Evolutionary conservation across 192 early-diverging fungal genomes (phyloP).

Genomic region (Podila epicladia): DNA sequence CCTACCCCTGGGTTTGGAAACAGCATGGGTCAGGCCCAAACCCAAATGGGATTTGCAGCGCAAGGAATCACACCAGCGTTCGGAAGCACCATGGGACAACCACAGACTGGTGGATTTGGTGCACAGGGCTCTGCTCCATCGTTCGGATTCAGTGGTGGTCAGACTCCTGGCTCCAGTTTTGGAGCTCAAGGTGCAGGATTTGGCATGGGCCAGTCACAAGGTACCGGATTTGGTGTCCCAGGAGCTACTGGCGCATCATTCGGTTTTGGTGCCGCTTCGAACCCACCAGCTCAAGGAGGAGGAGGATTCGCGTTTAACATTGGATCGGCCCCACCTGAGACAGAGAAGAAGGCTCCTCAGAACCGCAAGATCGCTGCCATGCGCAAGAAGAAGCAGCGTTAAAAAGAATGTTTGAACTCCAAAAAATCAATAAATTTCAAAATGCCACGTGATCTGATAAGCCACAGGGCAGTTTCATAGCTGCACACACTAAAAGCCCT

Average conservation of each 20-base stretch:
- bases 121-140: background rate
- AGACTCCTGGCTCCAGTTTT: slow-evolving; percentile 10
- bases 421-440: no score
- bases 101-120: slow-evolving; percentile 11
- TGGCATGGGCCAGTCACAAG: background rate
- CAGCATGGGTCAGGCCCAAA: background rate
- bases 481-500: no score
- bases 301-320: slow-evolving; percentile 32
- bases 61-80: background rate
- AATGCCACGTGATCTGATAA: no score
- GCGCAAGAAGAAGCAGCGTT: slow-evolving; percentile 16
- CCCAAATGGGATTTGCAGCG: slow-evolving; percentile 6
- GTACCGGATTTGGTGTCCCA: slow-evolving; percentile 4
- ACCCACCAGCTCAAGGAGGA: slow-evolving; percentile 1
- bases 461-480: no score
- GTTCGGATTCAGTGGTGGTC: background rate
- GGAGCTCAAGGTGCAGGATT: slow-evolving; percentile 1
- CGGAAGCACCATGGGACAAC: background rate
- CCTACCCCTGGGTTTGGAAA: background rate
- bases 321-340: slow-evolving; percentile 14
- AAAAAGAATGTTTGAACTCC: background rate
- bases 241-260: slow-evolving; percentile 5
- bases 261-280: slow-evolving; percentile 14
- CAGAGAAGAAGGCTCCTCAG: background rate
- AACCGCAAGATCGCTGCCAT: slow-evolving; percentile 35